Evolutionary conservation across 768 basidiomycete species (phyloP), one percentile per base, ranked within the genome.

Genomic region (Tylopilus sp.): DNA sequence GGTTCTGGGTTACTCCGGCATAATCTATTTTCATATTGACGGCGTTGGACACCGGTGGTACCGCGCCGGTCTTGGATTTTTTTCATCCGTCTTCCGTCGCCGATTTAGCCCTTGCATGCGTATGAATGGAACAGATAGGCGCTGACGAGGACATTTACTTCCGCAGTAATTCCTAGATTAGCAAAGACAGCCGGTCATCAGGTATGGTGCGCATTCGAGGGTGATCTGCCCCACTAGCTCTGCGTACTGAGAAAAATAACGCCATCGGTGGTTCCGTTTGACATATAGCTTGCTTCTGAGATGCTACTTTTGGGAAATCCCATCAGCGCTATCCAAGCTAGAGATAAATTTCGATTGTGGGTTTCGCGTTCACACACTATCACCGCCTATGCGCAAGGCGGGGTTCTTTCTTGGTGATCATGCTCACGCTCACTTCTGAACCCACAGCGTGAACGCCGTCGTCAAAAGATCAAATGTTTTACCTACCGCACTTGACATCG

Each of bases 341-440:
- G 82, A 45, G 76, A 76, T 48, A 78, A 84, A 49, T 91, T 88
- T 65, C 80, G 86, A 59, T 89, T 91, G 89, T 89, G 59, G 74
- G 83, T 77, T 17, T 13, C 59, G 57, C 48, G 55, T 53, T 57
- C 57, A 45, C 48, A 55, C 56, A 44, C 57, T 21, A 33, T 56
- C 53, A 29, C 56, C 54, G 48, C 47, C 37, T 52, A 55, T 57
- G n/a, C 22, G 19, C 21, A 24, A 29, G 21, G 19, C 26, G 48
- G 43, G 30, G 52, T 53, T 55, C 37, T 59, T 56, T 45, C 45
- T 53, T 59, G 42, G 25, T 55, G 28, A 54, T 62, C 57, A n/a
- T 4, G 13, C 56, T 57, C 53, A 56, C 53, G 41, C 49, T 53
- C 52, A 29, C 55, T 54, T 47, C 31, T 42, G 22, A 14, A 37